A percentile compares a stretch with the other conserved stretches of the same genome.
phyloP scores from a whole-genome alignment of 495 filamentous ascomycete genomes.

The Penicillium argentinense region DNA sequence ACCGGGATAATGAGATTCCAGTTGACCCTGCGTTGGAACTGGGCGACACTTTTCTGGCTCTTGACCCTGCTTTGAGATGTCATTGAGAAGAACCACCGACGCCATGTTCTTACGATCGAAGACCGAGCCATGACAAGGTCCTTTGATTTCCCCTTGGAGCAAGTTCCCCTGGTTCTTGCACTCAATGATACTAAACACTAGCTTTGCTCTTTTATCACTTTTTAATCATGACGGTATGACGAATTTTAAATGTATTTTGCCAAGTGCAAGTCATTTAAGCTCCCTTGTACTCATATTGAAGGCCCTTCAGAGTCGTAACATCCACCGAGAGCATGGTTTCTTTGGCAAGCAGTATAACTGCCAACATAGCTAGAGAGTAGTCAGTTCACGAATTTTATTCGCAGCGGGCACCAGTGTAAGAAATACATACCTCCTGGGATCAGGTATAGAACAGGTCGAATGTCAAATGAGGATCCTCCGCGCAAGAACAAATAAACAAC shows the following conservation, averaged over 20 bases:
- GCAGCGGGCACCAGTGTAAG: background rate
- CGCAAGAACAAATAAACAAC: slow-evolving; percentile 20
- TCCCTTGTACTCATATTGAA: slow-evolving; percentile 54
- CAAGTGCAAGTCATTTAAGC: slow-evolving; percentile 28
- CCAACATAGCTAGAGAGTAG: slow-evolving; percentile 34
- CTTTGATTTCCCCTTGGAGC: too few species aligned
- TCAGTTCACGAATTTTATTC: slow-evolving; percentile 9
- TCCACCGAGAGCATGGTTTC: slow-evolving; percentile 47
- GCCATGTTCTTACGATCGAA: background rate
- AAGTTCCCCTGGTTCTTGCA: too few species aligned
- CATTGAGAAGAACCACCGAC: background rate
- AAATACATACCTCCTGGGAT: slow-evolving; percentile 38
- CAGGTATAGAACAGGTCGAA: slow-evolving; percentile 29
- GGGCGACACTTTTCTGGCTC: background rate
- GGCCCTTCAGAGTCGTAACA: slow-evolving; percentile 42
- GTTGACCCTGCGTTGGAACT: slow-evolving; percentile 50
- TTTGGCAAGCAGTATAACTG: slow-evolving; percentile 34
- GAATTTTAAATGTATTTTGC: background rate
- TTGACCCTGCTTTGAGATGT: background rate
- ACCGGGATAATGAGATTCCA: slow-evolving; percentile 40
- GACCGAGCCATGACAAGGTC: background rate
- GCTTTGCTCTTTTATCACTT: too few species aligned
- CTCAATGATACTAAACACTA: too few species aligned
- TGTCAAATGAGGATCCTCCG: slow-evolving; percentile 9
- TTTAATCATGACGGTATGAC: slow-evolving; percentile 12